Conservation (phyloP, 148 eudicot species). For the Polygonum maritimum region DNA sequence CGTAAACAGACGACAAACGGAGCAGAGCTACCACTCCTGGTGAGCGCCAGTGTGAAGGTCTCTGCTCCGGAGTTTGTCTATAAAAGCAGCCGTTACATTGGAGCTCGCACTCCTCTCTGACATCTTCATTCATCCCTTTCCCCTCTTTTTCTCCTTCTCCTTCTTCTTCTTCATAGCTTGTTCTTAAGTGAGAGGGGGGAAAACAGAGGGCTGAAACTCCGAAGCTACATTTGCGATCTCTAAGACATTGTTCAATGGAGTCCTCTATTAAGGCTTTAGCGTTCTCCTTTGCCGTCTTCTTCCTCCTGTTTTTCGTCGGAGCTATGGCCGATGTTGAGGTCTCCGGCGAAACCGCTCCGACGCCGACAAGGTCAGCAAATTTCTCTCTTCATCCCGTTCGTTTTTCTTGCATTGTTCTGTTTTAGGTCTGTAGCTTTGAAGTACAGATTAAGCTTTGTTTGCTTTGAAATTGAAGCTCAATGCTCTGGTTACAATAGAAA, state of each 20-base stretch:
- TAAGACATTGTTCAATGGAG: neutral
- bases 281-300: neutral
- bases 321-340: neutral
- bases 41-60: neutral
- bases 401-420: neutral
- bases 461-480: neutral
- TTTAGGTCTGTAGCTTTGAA: neutral
- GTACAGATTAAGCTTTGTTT: neutral
- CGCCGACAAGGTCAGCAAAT: neutral
- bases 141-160: neutral
- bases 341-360: neutral
- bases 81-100: constrained; percentile 9
- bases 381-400: neutral
- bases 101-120: constrained; percentile 6
- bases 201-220: neutral
- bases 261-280: neutral
- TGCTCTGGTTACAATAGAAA: neutral
- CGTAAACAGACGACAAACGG: constrained; percentile 1
- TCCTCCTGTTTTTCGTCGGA: neutral
- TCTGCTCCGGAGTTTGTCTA: neutral
- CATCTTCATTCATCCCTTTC: neutral
- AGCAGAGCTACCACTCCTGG: neutral
- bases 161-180: neutral
- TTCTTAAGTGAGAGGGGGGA: neutral
- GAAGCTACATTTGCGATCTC: neutral